Evolutionary conservation across 2,329 filamentous ascomycete genomes (phyloP).

Genomic region (Teratosphaeria viscida): DNA sequence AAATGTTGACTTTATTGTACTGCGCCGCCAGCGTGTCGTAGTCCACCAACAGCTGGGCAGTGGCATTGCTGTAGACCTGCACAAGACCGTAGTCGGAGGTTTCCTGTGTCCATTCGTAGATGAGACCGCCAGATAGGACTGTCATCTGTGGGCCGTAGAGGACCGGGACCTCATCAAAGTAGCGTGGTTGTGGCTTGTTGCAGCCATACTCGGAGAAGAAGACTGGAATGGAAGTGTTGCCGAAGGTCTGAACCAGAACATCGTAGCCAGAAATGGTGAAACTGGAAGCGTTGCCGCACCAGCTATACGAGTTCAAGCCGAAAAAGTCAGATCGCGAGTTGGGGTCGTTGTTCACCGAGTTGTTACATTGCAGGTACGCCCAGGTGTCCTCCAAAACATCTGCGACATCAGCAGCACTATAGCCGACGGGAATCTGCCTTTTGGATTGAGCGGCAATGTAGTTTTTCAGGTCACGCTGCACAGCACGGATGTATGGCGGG

Average conservation of each 20-base stretch:
- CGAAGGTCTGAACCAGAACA: conserved; percentile 54
- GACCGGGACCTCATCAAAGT: conserved; percentile 64
- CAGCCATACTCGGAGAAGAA: conserved; percentile 80
- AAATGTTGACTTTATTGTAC: conserved; percentile 65
- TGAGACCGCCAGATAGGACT: conserved; percentile 63
- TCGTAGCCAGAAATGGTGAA: conserved; percentile 55
- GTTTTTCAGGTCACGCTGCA: conserved; percentile 57
- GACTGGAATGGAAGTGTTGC: conserved; percentile 56
- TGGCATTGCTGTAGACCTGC: conserved; percentile 33
- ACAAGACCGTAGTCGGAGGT: conserved; percentile 47
- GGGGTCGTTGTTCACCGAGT: conserved; percentile 40
- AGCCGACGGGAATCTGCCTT: conserved; percentile 55
- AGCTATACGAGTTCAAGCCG: conserved; percentile 66
- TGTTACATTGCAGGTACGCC: conserved; percentile 62
- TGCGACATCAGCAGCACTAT: conserved; percentile 66
- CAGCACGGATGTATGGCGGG: conserved; percentile 50
- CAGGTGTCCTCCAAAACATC: conserved; percentile 61
- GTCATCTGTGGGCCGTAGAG: conserved; percentile 66
- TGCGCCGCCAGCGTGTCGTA: conserved; percentile 62
- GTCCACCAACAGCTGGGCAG: conserved; percentile 34
- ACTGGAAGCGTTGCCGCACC: conserved; percentile 55
- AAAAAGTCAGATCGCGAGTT: conserved; percentile 63
- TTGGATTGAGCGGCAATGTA: conserved; percentile 51
- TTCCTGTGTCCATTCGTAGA: conserved; percentile 74
- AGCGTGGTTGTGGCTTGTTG: conserved; percentile 59